These are phyloP conservation scores for Leucoagaricus sp. DNA, from an alignment of 1,284 basidiomycete genomes.

Conservation along the genomic window DNA sequence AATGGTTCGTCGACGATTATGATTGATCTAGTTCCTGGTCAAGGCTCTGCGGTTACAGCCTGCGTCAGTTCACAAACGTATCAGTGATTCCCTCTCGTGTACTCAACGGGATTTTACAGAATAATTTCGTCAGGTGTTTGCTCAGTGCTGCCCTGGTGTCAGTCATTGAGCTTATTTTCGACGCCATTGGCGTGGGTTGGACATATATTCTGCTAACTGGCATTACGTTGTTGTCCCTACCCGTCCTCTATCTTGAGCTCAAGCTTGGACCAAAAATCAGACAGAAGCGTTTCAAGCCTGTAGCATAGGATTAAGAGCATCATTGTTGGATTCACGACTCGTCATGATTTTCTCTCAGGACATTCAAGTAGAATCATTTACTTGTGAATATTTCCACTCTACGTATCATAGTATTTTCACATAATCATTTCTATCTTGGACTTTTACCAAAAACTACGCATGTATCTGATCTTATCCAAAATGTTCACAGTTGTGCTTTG, in stretches of 20 bases:
- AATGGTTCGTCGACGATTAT: conserved; percentile 39
- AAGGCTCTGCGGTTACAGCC: conserved; percentile 32
- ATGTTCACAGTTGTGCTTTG: too few species aligned
- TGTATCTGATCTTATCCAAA: too few species aligned
- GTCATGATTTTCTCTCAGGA: not conserved
- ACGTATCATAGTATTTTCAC: not conserved
- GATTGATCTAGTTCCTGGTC: conserved; percentile 42
- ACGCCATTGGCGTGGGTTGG: conserved; percentile 49
- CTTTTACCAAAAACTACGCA: too few species aligned
- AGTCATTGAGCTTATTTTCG: conserved; percentile 45
- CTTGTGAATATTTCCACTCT: not conserved
- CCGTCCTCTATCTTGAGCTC: conserved; percentile 40
- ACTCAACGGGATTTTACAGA: conserved; percentile 28
- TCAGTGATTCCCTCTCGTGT: not conserved
- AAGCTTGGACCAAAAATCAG: conserved; percentile 41
- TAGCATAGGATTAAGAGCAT: not conserved
- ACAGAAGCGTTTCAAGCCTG: conserved; percentile 20
- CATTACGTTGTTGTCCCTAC: conserved; percentile 37
- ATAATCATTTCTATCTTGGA: too few species aligned
- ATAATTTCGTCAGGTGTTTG: conserved; percentile 52
- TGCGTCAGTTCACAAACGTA: conserved; percentile 23
- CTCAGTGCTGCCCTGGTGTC: conserved; percentile 49
- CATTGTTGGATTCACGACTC: not conserved
- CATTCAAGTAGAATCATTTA: not conserved
- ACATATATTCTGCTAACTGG: conserved; percentile 46